These are phyloP conservation scores for Arthrobotrys musiformis DNA, from an alignment of 2,329 filamentous ascomycete genomes.

Conservation along the genomic window DNA sequence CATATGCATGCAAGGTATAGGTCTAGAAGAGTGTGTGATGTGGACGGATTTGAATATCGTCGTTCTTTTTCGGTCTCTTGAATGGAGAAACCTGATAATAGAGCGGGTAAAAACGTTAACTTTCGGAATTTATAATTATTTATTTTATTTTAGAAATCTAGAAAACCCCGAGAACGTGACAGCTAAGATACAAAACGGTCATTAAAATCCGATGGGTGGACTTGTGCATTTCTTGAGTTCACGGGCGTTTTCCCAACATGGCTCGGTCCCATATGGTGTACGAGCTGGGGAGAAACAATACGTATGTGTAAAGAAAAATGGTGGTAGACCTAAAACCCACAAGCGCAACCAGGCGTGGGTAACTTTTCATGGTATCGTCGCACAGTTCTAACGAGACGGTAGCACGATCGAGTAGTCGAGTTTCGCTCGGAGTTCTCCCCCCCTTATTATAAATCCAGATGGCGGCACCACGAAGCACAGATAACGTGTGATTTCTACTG, in stretches of 20 bases:
- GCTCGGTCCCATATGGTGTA: constrained; percentile 13
- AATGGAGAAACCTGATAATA: background rate
- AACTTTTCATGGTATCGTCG: constrained; percentile 23
- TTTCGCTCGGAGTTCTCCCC: constrained; percentile 10
- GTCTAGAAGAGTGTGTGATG: background rate
- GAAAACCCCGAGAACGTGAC: background rate
- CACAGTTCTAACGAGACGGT: constrained; percentile 46
- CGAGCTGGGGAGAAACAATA: constrained; percentile 34
- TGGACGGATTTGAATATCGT: background rate
- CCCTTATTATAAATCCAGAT: background rate
- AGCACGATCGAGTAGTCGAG: constrained; percentile 23
- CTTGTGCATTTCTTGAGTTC: too few species aligned
- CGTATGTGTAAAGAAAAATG: background rate
- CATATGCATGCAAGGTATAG: background rate
- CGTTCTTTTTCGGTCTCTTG: background rate
- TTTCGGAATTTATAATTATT: constrained; percentile 21
- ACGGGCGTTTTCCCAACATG: background rate
- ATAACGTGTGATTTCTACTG: background rate
- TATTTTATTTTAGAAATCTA: background rate
- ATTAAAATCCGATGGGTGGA: constrained; percentile 3
- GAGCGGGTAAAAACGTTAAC: background rate
- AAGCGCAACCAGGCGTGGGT: background rate
- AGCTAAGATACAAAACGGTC: background rate
- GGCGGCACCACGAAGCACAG: background rate
- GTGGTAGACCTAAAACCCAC: constrained; percentile 21